These are phyloP conservation scores for Claviceps capensis DNA, from an alignment of 2,329 filamentous ascomycete genomes.

Conservation along the genomic window DNA sequence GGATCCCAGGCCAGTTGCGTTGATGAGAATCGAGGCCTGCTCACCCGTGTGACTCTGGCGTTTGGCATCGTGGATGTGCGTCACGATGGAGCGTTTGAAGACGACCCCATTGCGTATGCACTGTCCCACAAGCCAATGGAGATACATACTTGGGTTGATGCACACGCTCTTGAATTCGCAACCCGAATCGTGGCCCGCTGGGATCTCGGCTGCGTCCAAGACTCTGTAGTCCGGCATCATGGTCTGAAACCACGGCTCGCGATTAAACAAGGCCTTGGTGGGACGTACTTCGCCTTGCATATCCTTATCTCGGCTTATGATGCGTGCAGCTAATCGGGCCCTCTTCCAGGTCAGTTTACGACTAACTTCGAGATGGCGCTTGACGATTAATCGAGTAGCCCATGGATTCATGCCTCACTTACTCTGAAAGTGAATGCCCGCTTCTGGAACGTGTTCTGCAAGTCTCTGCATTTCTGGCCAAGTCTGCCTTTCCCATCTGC, in stretches of 20 bases:
- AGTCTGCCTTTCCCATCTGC: conserved; percentile 47
- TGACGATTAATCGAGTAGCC: neutral
- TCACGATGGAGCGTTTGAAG: conserved; percentile 47
- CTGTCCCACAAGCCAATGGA: conserved; percentile 72
- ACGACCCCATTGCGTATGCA: conserved; percentile 61
- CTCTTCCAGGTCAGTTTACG: neutral
- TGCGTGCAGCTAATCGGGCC: conserved; percentile 27
- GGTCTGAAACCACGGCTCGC: conserved; percentile 61
- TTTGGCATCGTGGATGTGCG: conserved; percentile 60
- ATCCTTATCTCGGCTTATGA: conserved; percentile 50
- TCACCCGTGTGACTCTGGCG: conserved; percentile 35
- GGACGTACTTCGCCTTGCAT: conserved; percentile 29
- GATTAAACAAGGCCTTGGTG: conserved; percentile 44
- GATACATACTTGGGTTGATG: conserved; percentile 81
- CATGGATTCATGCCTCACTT: conserved; percentile 20
- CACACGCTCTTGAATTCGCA: conserved; percentile 73
- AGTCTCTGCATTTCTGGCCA: conserved; percentile 47
- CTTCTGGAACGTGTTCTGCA: conserved; percentile 53
- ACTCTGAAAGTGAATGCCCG: conserved; percentile 71
- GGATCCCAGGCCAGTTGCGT: conserved; percentile 71
- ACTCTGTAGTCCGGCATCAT: conserved; percentile 57
- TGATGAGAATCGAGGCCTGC: conserved; percentile 58
- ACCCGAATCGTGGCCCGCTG: conserved; percentile 53
- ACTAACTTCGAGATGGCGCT: neutral
- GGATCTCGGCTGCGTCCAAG: conserved; percentile 44